These are phyloP conservation scores for Diaporthe aspalathi DNA, from an alignment of 2,329 filamentous ascomycete species.

Conservation along the genomic window DNA sequence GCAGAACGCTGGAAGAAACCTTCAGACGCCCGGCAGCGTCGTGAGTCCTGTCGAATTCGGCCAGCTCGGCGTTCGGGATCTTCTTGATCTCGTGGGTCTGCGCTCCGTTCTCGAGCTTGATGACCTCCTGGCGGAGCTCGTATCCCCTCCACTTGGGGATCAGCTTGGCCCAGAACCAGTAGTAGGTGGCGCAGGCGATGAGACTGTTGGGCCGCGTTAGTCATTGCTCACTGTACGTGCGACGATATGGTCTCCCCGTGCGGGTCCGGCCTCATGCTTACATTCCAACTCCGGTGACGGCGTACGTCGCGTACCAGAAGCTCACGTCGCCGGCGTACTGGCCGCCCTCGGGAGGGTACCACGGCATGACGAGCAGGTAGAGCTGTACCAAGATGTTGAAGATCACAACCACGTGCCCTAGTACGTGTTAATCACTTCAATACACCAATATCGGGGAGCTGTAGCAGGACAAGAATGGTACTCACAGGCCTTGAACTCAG, in stretches of 20 bases:
- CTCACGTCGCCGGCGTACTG: slow-evolving; percentile 72
- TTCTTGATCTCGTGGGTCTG: slow-evolving; percentile 60
- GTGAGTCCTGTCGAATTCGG: slow-evolving; percentile 56
- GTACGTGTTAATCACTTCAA: too few relatives aligned
- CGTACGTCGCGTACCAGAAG: slow-evolving; percentile 81
- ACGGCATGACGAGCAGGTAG: slow-evolving; percentile 76
- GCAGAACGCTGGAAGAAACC: neutral
- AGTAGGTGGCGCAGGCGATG: slow-evolving; percentile 59
- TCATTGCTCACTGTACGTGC: too few relatives aligned
- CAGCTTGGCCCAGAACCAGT: slow-evolving; percentile 51
- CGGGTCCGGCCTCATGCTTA: slow-evolving; percentile 51
- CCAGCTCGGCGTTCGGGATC: slow-evolving; percentile 56
- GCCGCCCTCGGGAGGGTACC: slow-evolving; percentile 74
- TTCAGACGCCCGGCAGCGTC: slow-evolving; percentile 43
- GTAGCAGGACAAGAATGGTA: too few relatives aligned
- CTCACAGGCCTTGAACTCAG: slow-evolving; percentile 71
- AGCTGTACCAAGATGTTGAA: slow-evolving; percentile 71
- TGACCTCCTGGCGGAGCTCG: slow-evolving; percentile 25
- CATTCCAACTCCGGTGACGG: slow-evolving; percentile 72
- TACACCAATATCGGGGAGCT: too few relatives aligned
- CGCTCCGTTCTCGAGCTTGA: slow-evolving; percentile 53
- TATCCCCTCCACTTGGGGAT: slow-evolving; percentile 29
- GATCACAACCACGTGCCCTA: slow-evolving; percentile 64
- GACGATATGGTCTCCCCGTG: too few relatives aligned
- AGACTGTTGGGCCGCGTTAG: slow-evolving; percentile 41